These are phyloP conservation scores for Chrysoporthe cubensis DNA, from an alignment of 2,329 filamentous ascomycete genomes.

Conservation along the genomic window DNA sequence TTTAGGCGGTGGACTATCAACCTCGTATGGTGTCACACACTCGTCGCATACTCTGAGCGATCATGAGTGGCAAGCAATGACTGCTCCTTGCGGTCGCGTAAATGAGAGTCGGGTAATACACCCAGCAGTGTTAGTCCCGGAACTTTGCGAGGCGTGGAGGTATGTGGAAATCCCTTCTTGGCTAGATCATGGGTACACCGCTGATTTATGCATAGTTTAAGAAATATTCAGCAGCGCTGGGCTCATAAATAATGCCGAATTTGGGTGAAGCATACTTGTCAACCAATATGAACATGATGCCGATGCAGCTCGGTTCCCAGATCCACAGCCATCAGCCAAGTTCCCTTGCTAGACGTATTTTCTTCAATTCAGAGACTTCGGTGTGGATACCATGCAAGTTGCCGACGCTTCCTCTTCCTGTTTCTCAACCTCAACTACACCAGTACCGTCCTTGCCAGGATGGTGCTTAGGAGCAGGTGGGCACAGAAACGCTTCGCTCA, in stretches of 20 bases:
- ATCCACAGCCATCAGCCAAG: no score
- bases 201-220: not conserved
- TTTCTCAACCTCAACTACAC: not conserved
- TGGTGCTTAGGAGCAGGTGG: not conserved
- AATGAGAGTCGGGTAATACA: not conserved
- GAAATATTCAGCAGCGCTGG: not conserved
- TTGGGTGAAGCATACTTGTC: not conserved
- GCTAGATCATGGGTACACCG: not conserved
- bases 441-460: not conserved
- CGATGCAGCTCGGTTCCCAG: not conserved
- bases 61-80: not conserved
- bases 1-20: not conserved
- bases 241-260: not conserved
- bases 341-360: not conserved
- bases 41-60: not conserved
- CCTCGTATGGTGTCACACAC: not conserved
- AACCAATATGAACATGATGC: not conserved
- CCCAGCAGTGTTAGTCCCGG: not conserved
- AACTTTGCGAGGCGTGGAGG: not conserved
- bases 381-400: not conserved
- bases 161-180: not conserved
- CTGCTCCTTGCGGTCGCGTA: not conserved
- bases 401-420: not conserved
- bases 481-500: slow-evolving; percentile 26
- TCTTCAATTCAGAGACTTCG: not conserved